Evolutionary conservation across 169 alveolate species (phyloP).

Genomic region (Babesia divergens): DNA sequence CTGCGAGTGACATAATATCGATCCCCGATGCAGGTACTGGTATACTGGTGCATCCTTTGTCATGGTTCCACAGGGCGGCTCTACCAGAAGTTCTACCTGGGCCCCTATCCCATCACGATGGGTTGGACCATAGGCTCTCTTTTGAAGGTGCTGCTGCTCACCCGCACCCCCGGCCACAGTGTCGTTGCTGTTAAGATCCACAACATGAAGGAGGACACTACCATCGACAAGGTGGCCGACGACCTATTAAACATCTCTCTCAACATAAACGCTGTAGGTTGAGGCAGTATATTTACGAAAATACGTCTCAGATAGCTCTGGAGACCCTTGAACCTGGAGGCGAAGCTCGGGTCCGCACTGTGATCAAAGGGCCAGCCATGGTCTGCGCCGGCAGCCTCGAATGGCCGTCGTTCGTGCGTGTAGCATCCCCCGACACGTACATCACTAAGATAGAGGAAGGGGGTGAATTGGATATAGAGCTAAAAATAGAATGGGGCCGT

Average conservation of each 20-base stretch:
- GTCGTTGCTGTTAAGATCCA: slow-evolving; percentile 78
- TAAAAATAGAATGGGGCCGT: slow-evolving; percentile 82
- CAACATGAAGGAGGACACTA: slow-evolving; percentile 71
- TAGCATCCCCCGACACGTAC: slow-evolving; percentile 72
- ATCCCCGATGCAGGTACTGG: slow-evolving; percentile 42
- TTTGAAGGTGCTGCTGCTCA: slow-evolving; percentile 70
- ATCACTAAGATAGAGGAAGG: slow-evolving; percentile 73
- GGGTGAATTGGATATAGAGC: slow-evolving; percentile 72
- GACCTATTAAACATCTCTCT: slow-evolving; percentile 78
- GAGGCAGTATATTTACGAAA: slow-evolving; percentile 1
- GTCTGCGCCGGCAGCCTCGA: slow-evolving; percentile 77
- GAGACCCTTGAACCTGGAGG: slow-evolving; percentile 54
- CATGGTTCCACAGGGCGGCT: slow-evolving; percentile 65
- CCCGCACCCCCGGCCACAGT: slow-evolving; percentile 81
- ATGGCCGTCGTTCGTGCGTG: slow-evolving; percentile 73
- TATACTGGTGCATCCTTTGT: neutral
- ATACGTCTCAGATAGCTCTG: slow-evolving; percentile 52
- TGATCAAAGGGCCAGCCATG: slow-evolving; percentile 73
- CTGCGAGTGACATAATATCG: slow-evolving; percentile 23
- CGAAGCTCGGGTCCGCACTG: slow-evolving; percentile 71
- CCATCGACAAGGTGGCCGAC: slow-evolving; percentile 68
- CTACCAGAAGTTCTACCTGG: slow-evolving; percentile 80
- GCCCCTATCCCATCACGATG: slow-evolving; percentile 78
- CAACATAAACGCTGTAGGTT: slow-evolving; percentile 71
- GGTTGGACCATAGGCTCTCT: slow-evolving; percentile 83